A percentile compares a stretch with the other conserved stretches of the same genome.
Evolutionary conservation across 1,139 yeast genomes (phyloP).

Genomic region (Sugiyamaella japonica): DNA sequence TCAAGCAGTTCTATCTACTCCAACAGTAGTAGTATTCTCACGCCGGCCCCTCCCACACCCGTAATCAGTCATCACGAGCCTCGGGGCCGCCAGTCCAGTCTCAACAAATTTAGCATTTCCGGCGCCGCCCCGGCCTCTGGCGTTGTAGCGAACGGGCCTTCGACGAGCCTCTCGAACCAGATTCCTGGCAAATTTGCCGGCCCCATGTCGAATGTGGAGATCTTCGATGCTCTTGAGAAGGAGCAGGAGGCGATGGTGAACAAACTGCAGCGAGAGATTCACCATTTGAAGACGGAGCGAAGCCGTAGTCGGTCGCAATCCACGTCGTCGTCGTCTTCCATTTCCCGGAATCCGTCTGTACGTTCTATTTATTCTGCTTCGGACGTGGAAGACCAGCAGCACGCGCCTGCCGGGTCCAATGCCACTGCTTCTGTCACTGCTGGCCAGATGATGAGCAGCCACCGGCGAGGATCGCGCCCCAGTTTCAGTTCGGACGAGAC

Average conservation of each 20-base stretch:
- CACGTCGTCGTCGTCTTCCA: slow-evolving; percentile 36
- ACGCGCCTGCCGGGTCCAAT: slow-evolving; percentile 24
- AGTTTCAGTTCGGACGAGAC: slow-evolving; percentile 32
- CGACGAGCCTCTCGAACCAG: slow-evolving; percentile 3
- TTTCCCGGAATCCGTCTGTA: slow-evolving; percentile 36
- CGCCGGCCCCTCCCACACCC: slow-evolving; percentile 14
- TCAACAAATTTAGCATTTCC: slow-evolving; percentile 5
- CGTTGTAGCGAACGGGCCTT: no score
- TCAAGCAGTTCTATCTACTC: slow-evolving; percentile 16
- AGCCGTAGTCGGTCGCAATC: slow-evolving; percentile 37
- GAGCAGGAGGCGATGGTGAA: slow-evolving; percentile 44
- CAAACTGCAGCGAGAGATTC: slow-evolving; percentile 41
- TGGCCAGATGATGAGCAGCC: slow-evolving; percentile 16
- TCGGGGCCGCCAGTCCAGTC: slow-evolving; percentile 13
- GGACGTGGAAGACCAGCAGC: slow-evolving; percentile 31
- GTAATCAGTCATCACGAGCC: slow-evolving; percentile 7
- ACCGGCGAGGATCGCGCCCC: slow-evolving; percentile 25
- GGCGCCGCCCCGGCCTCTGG: not conserved
- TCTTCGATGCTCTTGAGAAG: slow-evolving; percentile 37
- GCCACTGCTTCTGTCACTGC: slow-evolving; percentile 17
- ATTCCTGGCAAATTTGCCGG: slow-evolving; percentile 14
- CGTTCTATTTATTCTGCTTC: slow-evolving; percentile 33
- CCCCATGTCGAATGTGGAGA: slow-evolving; percentile 27
- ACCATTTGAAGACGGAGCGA: slow-evolving; percentile 34
- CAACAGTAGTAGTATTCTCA: slow-evolving; percentile 5